Evolutionary conservation across 2,329 filamentous ascomycete genomes (phyloP).

Genomic region (Fusarium vanettenii): DNA sequence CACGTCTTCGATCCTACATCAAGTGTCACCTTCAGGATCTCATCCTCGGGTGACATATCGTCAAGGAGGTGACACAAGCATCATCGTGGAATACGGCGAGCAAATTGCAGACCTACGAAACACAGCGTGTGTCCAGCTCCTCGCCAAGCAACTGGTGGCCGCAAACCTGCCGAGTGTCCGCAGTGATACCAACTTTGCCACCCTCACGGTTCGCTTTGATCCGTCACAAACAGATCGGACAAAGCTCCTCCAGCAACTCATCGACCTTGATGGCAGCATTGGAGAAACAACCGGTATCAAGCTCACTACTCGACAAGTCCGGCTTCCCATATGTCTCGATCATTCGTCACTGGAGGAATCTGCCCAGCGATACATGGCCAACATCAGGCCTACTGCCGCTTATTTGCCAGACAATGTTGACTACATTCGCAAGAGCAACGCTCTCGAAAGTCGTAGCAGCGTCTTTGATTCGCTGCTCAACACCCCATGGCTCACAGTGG

Average conservation of each 20-base stretch:
- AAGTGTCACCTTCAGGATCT: not conserved
- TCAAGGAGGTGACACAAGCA: not conserved
- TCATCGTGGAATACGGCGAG: not conserved
- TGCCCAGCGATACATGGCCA: constrained; percentile 12
- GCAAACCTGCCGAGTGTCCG: constrained; percentile 10
- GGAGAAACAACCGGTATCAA: constrained; percentile 23
- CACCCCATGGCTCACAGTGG: constrained; percentile 46
- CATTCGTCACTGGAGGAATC: constrained; percentile 50
- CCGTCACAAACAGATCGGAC: constrained; percentile 8
- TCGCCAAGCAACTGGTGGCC: not conserved
- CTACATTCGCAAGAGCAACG: not conserved
- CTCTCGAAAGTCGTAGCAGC: constrained; percentile 36
- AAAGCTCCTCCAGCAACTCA: not conserved
- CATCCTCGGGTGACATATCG: not conserved
- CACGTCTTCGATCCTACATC: not conserved
- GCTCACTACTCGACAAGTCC: constrained; percentile 40
- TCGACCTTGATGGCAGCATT: not conserved
- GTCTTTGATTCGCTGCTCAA: constrained; percentile 49
- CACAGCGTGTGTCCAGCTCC: not conserved
- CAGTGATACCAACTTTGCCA: constrained; percentile 31
- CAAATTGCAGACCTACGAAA: not conserved
- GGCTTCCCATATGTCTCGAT: constrained; percentile 47
- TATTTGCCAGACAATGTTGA: not conserved
- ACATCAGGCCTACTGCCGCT: not conserved
- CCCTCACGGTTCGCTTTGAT: constrained; percentile 35